These are phyloP conservation scores for Alliaria petiolata DNA, from an alignment of 345 rosid species.

Conservation along the genomic window DNA sequence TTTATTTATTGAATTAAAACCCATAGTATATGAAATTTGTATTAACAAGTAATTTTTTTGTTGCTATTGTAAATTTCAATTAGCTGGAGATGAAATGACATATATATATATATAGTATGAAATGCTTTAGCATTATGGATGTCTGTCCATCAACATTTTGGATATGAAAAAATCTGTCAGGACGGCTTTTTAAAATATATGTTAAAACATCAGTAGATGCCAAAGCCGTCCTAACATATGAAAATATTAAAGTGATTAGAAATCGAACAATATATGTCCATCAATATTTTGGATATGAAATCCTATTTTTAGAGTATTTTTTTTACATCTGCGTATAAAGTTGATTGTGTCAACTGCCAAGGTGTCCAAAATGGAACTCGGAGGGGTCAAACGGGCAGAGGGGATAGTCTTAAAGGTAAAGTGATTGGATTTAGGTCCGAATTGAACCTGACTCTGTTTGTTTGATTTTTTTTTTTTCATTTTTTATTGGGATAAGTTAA, in stretches of 20 bases:
- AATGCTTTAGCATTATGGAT: background rate
- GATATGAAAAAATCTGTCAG: too few relatives aligned
- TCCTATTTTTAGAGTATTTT: background rate
- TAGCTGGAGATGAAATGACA: background rate
- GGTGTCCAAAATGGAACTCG: background rate
- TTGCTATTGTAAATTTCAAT: background rate
- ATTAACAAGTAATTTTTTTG: background rate
- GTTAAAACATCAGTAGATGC: too few relatives aligned
- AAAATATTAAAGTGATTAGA: background rate
- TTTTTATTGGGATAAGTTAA: background rate
- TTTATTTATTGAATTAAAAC: background rate
- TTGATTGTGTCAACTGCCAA: slow-evolving; percentile 16
- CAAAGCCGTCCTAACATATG: background rate
- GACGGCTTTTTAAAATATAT: too few relatives aligned
- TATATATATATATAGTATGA: too few relatives aligned
- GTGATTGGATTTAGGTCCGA: background rate
- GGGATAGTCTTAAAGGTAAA: background rate
- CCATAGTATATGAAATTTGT: background rate
- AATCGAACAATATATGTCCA: background rate
- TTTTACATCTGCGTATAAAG: background rate
- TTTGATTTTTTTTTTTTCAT: background rate
- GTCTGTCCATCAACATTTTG: background rate
- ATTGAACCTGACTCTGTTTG: background rate
- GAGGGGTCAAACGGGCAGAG: background rate
- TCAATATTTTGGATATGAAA: background rate